Conservation (phyloP, 768 basidiomycete species). For the Podaxis sp. region DNA sequence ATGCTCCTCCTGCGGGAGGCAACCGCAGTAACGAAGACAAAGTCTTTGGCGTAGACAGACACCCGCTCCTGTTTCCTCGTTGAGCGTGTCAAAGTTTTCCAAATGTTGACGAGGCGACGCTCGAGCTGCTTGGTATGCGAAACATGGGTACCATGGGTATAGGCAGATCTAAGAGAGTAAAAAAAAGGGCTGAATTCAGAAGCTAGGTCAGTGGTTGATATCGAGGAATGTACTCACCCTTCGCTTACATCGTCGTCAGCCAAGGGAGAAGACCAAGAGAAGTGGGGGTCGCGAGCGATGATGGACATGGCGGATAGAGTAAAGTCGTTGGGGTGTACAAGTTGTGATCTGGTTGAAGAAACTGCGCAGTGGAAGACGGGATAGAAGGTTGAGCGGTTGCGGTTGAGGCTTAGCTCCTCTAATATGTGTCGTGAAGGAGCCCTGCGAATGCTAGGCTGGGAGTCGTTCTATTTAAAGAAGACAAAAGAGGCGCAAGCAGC, state of each 20-base stretch:
- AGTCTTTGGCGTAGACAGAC: constrained; percentile 58
- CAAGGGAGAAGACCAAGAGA: constrained; percentile 29
- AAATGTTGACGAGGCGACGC: constrained; percentile 57
- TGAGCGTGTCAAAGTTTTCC: constrained; percentile 60
- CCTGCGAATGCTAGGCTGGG: background rate
- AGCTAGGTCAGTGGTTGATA: background rate
- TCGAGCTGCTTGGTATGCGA: constrained; percentile 48
- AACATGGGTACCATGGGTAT: constrained; percentile 17
- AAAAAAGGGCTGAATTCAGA: background rate
- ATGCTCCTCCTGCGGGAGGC: constrained; percentile 50
- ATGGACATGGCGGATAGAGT: constrained; percentile 20
- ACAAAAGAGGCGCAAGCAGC: constrained; percentile 1
- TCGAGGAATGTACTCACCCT: background rate
- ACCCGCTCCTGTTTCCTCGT: constrained; percentile 52
- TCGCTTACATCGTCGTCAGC: constrained; percentile 14
- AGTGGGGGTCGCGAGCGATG: constrained; percentile 29
- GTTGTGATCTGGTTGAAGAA: background rate
- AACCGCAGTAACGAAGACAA: constrained; percentile 54
- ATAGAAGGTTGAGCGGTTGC: background rate
- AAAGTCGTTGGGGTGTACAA: constrained; percentile 3
- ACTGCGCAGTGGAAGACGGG: background rate
- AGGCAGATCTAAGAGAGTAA: background rate
- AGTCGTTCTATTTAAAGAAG: constrained; percentile 7
- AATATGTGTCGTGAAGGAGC: constrained; percentile 7
- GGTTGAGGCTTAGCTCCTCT: background rate